phyloP scores from a whole-genome alignment of 1,284 basidiomycete species.

The Cryptococcus depauperatus region DNA sequence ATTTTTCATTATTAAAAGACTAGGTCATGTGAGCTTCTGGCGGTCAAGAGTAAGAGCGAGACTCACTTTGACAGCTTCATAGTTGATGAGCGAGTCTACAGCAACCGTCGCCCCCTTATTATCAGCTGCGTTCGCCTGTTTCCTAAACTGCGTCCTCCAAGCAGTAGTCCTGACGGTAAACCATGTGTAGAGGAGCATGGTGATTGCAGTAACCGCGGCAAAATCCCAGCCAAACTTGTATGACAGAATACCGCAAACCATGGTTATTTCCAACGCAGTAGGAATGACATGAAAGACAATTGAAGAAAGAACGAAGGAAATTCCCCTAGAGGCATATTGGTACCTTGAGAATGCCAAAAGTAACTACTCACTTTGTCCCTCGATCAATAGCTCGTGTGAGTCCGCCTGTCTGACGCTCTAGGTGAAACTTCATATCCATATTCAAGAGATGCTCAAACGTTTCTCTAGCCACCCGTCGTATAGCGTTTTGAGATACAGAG shows the following conservation, averaged over 20 bases:
- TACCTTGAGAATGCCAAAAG: neutral
- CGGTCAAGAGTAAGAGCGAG: neutral
- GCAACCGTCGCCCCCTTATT: constrained; percentile 90
- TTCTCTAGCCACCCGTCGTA: constrained; percentile 83
- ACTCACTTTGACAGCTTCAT: constrained; percentile 89
- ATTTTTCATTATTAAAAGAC: constrained; percentile 96
- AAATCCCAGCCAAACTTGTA: constrained; percentile 98
- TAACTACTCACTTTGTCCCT: constrained; percentile 72
- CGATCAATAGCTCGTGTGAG: constrained; percentile 93
- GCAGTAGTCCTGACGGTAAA: constrained; percentile 93
- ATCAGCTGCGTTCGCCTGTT: constrained; percentile 91
- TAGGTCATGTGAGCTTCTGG: constrained; percentile 35
- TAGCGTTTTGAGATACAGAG: constrained; percentile 87
- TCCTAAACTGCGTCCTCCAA: constrained; percentile 93
- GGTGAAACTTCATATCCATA: constrained; percentile 86
- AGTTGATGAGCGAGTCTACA: constrained; percentile 94
- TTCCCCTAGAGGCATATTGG: constrained; percentile 58
- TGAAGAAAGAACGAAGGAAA: constrained; percentile 88
- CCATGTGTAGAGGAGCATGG: constrained; percentile 90
- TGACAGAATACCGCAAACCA: constrained; percentile 96
- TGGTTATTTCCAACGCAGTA: constrained; percentile 88
- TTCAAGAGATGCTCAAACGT: constrained; percentile 89
- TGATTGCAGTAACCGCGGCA: constrained; percentile 77
- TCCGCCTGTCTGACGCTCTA: constrained; percentile 89
- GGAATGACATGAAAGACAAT: constrained; percentile 93